A percentile compares a stretch with the other conserved stretches of the same genome.
Evolutionary conservation across 495 filamentous ascomycete species (phyloP).

Genomic region (Bacidia gigantensis): DNA sequence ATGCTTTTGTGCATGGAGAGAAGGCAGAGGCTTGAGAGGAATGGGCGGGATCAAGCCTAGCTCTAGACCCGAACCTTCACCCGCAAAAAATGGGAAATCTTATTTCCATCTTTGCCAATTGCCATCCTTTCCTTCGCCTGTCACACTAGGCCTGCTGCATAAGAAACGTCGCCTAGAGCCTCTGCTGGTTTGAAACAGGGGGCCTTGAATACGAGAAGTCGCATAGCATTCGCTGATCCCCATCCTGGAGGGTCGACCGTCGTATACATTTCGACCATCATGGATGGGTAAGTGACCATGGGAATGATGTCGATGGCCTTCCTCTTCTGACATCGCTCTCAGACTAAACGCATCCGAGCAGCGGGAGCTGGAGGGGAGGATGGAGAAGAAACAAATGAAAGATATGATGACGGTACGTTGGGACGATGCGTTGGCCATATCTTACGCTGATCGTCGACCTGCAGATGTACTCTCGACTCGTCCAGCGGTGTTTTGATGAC

Average conservation of each 20-base stretch:
- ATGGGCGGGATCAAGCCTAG: background rate
- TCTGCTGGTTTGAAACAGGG: background rate
- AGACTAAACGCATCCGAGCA: slow-evolving; percentile 68
- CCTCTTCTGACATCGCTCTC: background rate
- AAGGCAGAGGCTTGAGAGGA: background rate
- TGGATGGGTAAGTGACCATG: slow-evolving; percentile 11
- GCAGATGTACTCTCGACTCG: slow-evolving; percentile 92
- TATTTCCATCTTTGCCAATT: too few species aligned
- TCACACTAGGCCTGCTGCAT: background rate
- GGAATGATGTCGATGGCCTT: background rate
- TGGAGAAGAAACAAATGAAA: slow-evolving; percentile 96
- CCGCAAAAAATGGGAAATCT: too few species aligned
- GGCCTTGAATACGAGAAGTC: background rate
- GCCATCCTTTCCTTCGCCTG: background rate
- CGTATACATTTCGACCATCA: background rate
- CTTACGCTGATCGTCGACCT: too few species aligned
- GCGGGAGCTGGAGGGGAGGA: slow-evolving; percentile 77
- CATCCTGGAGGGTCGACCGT: background rate
- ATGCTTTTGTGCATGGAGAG: background rate
- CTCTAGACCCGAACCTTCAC: too few species aligned
- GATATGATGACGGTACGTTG: slow-evolving; percentile 88
- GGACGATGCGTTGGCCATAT: too few species aligned
- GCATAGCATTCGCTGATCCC: background rate
- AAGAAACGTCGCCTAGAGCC: background rate
- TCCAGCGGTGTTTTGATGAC: slow-evolving; percentile 89